Percentiles rank a stretch among this genome's conserved stretches.
These are phyloP conservation scores for Nannochloropsis granulata DNA, from an alignment of 108 stramenopile genomes.

Conservation along the genomic window DNA sequence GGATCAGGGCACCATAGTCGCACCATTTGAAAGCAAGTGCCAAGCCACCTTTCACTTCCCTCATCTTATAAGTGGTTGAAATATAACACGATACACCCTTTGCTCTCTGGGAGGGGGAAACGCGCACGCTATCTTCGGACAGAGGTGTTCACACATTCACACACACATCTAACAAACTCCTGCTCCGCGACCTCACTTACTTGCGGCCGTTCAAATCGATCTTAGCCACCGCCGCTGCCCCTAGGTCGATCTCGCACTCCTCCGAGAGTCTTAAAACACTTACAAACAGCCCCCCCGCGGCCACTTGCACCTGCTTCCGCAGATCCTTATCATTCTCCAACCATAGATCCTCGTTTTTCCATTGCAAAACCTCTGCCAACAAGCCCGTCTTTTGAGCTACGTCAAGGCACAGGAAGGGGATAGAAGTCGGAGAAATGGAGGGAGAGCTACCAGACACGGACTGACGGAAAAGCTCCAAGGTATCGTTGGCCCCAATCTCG, in stretches of 20 bases:
- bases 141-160: background rate
- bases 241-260: background rate
- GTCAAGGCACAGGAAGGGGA: background rate
- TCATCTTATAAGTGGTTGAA: too few species aligned
- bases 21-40: too few species aligned
- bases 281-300: background rate
- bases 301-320: background rate
- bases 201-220: background rate
- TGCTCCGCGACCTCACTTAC: background rate
- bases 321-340: background rate
- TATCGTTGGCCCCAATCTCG: too few species aligned
- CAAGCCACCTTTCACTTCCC: too few species aligned
- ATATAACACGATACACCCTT: too few species aligned
- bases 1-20: too few species aligned
- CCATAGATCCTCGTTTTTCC: background rate
- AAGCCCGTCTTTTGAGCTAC: background rate
- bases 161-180: background rate
- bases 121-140: too few species aligned
- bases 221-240: background rate
- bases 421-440: background rate
- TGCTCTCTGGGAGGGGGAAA: too few species aligned
- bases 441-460: too few species aligned
- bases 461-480: too few species aligned
- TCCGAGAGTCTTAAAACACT: background rate
- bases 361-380: background rate